These are phyloP conservation scores for Casuarina equisetifolia DNA, from an alignment of 306 rosid genomes.

Conservation along the genomic window DNA sequence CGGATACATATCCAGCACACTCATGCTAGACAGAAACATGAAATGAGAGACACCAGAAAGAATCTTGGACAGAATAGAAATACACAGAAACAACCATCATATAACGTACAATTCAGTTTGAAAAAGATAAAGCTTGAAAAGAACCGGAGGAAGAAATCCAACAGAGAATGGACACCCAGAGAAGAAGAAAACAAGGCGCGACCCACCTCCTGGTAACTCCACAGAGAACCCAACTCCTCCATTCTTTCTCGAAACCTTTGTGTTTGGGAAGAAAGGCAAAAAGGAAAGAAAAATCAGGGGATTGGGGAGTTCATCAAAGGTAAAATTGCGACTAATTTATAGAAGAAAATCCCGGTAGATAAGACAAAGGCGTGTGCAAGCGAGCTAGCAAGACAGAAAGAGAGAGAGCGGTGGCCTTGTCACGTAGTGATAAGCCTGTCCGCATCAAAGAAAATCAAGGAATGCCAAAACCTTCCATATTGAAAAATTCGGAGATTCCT, in stretches of 20 bases:
- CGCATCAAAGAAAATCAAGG: conserved; percentile 34
- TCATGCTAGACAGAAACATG: not conserved
- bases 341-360: conserved; percentile 29
- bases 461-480: conserved; percentile 35
- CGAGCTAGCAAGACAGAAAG: conserved; percentile 9
- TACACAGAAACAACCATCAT: not conserved
- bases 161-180: not conserved
- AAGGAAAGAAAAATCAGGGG: conserved; percentile 4
- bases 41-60: conserved; percentile 8
- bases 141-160: conserved; percentile 7
- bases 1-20: conserved; percentile 6
- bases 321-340: conserved; percentile 37
- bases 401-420: conserved; percentile 23
- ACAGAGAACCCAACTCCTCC: conserved; percentile 52
- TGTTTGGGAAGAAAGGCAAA: conserved; percentile 1
- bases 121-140: conserved; percentile 8
- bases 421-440: conserved; percentile 32
- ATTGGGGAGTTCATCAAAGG: conserved; percentile 27
- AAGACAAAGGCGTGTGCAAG: conserved; percentile 21
- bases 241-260: conserved; percentile 25
- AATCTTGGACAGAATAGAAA: conserved; percentile 10
- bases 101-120: conserved; percentile 1
- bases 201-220: conserved; percentile 66
- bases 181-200: conserved; percentile 18
- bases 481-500: conserved; percentile 23